Evolutionary conservation across 768 basidiomycete species (phyloP), one percentile per base, ranked within the genome.

Genomic region (Clitopilus hobsonii): DNA sequence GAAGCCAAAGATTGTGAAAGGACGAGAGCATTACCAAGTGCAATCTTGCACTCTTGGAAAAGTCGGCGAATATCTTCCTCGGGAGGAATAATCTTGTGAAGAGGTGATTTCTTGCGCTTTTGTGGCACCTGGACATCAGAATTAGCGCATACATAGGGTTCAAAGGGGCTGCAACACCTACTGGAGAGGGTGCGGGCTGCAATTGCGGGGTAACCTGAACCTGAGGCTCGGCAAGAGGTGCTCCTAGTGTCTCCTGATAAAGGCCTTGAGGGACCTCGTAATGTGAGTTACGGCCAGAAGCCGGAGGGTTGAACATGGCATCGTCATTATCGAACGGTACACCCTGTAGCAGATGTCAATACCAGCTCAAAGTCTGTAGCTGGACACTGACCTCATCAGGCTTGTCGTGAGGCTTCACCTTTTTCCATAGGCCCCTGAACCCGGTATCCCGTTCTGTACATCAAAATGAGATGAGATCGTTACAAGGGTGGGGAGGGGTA

Each of bases 1-100:
- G 79, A 82, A 0, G 79, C 77, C 52, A 95, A 71, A 0, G 90
- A 81, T 63, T 94, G 84, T 14, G 80, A 79, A 13, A 96, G 74
- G 7, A 95, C 61, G 38, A 75, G 72, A 0, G 94, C 92, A 61
- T 93, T 92, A n/a, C 88, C 88, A 54, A 80, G 80, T 2, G 87
- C 93, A 32, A 93, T 83, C 56, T 83, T 85, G 69, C 92, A 93
- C 67, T 97, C 94, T 60, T 92, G 84, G 61, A 91, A 84, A 49
- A 97, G 69, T 14, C 89, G 78, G 11, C 86, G 77, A 50, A 94
- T 89, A 61, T 97, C 91, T 61, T 96, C 93, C 36, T 94, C 91
- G 18, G 72, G 81, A 0, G 92, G 85, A 29, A 94, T 82, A 45
- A 84, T 36, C 20, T 74, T 71, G 18, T 69, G 66, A 14, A 65